Conservation (phyloP, 305 asterid genomes). For the Fraxinus dipetala region DNA sequence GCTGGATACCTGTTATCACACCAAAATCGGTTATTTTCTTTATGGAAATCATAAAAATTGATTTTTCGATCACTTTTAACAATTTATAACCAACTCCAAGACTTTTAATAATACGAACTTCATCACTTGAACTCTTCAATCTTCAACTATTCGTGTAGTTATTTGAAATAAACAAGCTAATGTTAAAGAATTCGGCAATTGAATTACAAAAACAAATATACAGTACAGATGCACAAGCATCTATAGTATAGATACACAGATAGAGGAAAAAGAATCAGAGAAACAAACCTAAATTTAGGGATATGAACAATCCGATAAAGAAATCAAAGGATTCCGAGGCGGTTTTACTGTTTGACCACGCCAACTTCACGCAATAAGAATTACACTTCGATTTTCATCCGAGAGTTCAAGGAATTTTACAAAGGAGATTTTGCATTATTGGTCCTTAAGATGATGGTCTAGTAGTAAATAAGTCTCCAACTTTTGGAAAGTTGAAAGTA, state of each 20-base stretch:
- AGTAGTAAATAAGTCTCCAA: not conserved
- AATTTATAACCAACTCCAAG: not conserved
- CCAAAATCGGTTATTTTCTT: not conserved
- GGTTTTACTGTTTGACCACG: not conserved
- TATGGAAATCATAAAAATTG: not conserved
- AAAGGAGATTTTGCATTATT: not conserved
- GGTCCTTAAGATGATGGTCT: not conserved
- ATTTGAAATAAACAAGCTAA: not conserved
- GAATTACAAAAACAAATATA: not conserved
- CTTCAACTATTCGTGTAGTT: not conserved
- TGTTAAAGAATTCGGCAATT: not conserved
- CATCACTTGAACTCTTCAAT: not conserved
- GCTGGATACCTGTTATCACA: not conserved
- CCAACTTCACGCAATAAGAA: not conserved
- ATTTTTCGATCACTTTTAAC: not conserved
- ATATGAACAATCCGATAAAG: not conserved
- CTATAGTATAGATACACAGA: not conserved
- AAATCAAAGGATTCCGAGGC: not conserved
- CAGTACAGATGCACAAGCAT: not conserved
- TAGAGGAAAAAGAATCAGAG: conserved; percentile 1
- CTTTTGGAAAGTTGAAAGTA: not conserved
- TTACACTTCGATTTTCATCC: not conserved
- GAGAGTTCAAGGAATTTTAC: not conserved
- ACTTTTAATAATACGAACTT: not conserved
- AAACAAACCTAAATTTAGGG: not conserved